Evolutionary conservation across 225 moss, liverwort and hornwort species (phyloP).

Genomic region (Marchantia polymorpha): DNA sequence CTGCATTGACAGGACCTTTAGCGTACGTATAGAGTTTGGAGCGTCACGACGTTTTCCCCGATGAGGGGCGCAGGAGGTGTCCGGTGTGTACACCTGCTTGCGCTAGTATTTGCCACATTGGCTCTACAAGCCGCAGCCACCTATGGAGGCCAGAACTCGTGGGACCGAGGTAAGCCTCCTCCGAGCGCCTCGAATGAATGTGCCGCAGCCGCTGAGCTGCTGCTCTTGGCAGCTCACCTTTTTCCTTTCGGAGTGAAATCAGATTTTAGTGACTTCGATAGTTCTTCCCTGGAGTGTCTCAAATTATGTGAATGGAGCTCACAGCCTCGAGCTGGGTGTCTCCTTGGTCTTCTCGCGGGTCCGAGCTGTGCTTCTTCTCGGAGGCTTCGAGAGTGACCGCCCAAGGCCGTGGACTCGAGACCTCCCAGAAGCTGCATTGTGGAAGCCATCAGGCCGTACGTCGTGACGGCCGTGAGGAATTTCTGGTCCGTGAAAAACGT

Average conservation of each 20-base stretch:
- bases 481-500: no score
- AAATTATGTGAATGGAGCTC: not conserved
- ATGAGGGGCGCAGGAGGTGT: slow-evolving; percentile 40
- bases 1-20: not conserved
- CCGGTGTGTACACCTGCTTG: slow-evolving; percentile 19
- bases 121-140: slow-evolving; percentile 20
- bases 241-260: not conserved
- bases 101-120: slow-evolving; percentile 18
- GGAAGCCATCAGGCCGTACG: not conserved
- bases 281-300: not conserved
- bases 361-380: not conserved
- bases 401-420: not conserved
- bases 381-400: not conserved
- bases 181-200: not conserved
- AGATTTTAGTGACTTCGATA: not conserved
- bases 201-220: no score
- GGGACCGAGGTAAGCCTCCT: not conserved
- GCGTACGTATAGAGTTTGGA: not conserved
- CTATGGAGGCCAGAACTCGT: not conserved
- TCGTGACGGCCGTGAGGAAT: not conserved
- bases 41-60: slow-evolving; percentile 7
- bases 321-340: no score
- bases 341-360: no score
- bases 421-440: not conserved
- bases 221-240: no score